Evolutionary conservation across 768 basidiomycete genomes (phyloP).

Genomic region (Phanerochaete sordida): DNA sequence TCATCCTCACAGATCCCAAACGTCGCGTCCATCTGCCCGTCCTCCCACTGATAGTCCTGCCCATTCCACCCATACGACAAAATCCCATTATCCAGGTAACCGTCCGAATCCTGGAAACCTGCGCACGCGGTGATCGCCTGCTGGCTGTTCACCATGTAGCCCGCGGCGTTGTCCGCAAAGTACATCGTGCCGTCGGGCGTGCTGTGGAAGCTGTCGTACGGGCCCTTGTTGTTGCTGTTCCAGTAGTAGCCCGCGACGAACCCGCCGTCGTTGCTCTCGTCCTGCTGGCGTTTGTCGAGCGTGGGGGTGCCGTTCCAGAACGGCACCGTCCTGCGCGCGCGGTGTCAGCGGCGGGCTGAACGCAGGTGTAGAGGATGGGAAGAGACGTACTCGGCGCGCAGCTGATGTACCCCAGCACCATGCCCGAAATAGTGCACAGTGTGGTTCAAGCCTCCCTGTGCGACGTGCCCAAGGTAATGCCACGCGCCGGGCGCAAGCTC

Average conservation of each 20-base stretch:
- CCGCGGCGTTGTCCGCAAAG: neutral
- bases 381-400: neutral
- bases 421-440: neutral
- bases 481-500: neutral
- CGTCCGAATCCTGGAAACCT: neutral
- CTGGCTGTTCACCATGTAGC: neutral
- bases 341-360: neutral
- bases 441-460: neutral
- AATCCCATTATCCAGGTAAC: neutral
- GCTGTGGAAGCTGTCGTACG: neutral
- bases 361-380: neutral
- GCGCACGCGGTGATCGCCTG: neutral
- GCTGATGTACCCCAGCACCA: neutral
- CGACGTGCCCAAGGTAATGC: neutral
- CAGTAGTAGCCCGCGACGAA: slow-evolving; percentile 1
- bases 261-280: neutral
- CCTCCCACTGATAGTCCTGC: neutral
- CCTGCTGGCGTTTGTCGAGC: neutral
- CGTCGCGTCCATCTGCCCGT: neutral
- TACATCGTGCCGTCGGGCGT: neutral
- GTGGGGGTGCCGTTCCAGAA: neutral
- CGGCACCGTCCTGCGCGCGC: neutral
- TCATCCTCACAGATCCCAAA: neutral
- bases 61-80: neutral
- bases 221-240: neutral